Conservation (phyloP, 495 filamentous ascomycete genomes). For the Aspergillus diversus region DNA sequence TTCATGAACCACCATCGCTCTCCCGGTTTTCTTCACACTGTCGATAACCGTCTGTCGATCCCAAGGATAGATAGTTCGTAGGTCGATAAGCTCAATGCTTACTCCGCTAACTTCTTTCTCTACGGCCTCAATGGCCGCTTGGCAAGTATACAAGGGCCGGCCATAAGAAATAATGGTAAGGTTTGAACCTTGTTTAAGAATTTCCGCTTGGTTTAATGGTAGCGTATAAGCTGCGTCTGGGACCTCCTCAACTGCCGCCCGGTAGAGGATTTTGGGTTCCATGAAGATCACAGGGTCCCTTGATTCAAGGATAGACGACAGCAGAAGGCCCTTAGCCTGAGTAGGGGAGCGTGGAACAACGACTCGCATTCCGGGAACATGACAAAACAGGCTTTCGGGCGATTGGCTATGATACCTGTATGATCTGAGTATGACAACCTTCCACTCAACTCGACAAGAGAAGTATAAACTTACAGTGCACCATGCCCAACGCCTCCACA, state of each 20-base stretch:
- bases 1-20: constrained; percentile 93
- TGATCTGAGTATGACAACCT: neutral
- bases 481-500: constrained; percentile 97
- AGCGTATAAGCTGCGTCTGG: constrained; percentile 82
- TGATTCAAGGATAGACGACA: constrained; percentile 74
- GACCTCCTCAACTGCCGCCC: constrained; percentile 94
- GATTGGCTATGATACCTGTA: constrained; percentile 87
- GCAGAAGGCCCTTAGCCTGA: constrained; percentile 89
- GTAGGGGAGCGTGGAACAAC: constrained; percentile 87
- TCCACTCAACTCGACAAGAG: no score
- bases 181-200: constrained; percentile 81
- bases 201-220: constrained; percentile 85
- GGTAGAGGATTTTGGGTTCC: constrained; percentile 95
- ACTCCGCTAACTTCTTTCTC: constrained; percentile 77
- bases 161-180: constrained; percentile 91
- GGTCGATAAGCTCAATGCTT: constrained; percentile 84
- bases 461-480: constrained; percentile 62
- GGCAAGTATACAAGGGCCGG: constrained; percentile 87
- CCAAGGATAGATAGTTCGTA: constrained; percentile 94
- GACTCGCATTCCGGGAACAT: constrained; percentile 86
- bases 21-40: constrained; percentile 87
- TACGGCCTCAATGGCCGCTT: constrained; percentile 74
- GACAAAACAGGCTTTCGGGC: constrained; percentile 91
- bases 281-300: constrained; percentile 94
- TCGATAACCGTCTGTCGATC: constrained; percentile 81